Evolutionary conservation across 441 rosid genomes (phyloP).

Genomic region (Erysimum cheiri): DNA sequence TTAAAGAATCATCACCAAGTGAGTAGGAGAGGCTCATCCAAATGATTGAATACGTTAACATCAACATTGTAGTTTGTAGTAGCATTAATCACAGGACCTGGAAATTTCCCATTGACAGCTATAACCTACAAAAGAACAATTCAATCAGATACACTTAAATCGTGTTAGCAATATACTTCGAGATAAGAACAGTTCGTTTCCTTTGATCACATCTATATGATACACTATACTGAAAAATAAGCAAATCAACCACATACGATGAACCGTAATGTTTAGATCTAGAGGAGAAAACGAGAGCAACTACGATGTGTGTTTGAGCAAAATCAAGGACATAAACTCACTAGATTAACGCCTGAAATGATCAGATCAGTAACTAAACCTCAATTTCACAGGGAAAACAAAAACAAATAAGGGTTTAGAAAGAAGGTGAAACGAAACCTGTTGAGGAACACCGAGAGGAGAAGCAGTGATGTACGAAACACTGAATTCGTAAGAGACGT

Average conservation of each 20-base stretch:
- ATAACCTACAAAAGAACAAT: constrained; percentile 58
- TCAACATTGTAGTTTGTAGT: constrained; percentile 81
- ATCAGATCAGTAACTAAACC: constrained; percentile 18
- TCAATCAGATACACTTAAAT: not conserved
- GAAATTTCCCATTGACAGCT: constrained; percentile 78
- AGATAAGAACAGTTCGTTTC: not conserved
- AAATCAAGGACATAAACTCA: not conserved
- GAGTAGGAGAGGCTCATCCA: constrained; percentile 83
- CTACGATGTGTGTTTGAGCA: not conserved
- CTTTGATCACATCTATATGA: not conserved
- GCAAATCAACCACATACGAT: constrained; percentile 3
- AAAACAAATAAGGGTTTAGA: not conserved
- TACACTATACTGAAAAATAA: not conserved
- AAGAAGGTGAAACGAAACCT: constrained; percentile 49
- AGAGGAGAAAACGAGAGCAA: not conserved
- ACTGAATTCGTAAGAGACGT: constrained; percentile 54
- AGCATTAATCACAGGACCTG: constrained; percentile 70
- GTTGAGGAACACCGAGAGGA: constrained; percentile 89
- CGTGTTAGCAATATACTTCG: too few species aligned
- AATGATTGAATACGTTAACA: constrained; percentile 66
- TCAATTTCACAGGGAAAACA: not conserved
- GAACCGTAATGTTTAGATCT: constrained; percentile 2
- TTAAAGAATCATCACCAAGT: constrained; percentile 64
- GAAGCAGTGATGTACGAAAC: constrained; percentile 73
- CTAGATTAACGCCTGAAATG: not conserved